A percentile compares a stretch with the other conserved stretches of the same genome.
Evolutionary conservation across 2,329 filamentous ascomycete species (phyloP).

Genomic region (Dothidotthia symphoricarpi): DNA sequence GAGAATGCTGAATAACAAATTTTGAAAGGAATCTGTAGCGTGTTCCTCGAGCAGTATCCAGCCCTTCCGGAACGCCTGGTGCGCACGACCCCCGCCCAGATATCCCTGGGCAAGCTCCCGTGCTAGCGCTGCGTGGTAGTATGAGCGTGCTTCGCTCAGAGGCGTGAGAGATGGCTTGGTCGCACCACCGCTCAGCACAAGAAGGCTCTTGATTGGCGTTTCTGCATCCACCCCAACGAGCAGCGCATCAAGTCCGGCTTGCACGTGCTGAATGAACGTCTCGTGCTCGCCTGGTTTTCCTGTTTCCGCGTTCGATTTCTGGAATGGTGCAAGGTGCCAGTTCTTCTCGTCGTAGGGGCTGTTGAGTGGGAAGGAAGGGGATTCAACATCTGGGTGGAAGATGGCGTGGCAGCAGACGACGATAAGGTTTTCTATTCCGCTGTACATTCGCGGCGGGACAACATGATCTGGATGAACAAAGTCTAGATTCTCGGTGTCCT

Average conservation of each 20-base stretch:
- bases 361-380: conserved; percentile 26
- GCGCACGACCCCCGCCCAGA: conserved; percentile 22
- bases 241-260: conserved; percentile 60
- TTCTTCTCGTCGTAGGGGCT: conserved; percentile 39
- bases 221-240: conserved; percentile 44
- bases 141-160: conserved; percentile 39
- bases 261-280: conserved; percentile 75
- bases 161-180: conserved; percentile 31
- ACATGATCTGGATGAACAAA: conserved; percentile 33
- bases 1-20: conserved; percentile 74
- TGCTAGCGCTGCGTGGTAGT: conserved; percentile 36
- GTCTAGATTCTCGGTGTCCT: conserved; percentile 12
- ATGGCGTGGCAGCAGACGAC: conserved; percentile 84
- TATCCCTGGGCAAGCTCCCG: conserved; percentile 24
- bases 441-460: conserved; percentile 26
- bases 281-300: conserved; percentile 64
- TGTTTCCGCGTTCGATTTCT: conserved; percentile 46
- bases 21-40: conserved; percentile 83
- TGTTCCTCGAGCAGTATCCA: conserved; percentile 63
- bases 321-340: conserved; percentile 73
- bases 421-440: conserved; percentile 56
- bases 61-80: conserved; percentile 34
- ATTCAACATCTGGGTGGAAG: conserved; percentile 50
- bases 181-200: conserved; percentile 71
- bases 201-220: conserved; percentile 42